Conservation (phyloP, 2,329 filamentous ascomycete genomes). For the Aspergillus sp. region DNA sequence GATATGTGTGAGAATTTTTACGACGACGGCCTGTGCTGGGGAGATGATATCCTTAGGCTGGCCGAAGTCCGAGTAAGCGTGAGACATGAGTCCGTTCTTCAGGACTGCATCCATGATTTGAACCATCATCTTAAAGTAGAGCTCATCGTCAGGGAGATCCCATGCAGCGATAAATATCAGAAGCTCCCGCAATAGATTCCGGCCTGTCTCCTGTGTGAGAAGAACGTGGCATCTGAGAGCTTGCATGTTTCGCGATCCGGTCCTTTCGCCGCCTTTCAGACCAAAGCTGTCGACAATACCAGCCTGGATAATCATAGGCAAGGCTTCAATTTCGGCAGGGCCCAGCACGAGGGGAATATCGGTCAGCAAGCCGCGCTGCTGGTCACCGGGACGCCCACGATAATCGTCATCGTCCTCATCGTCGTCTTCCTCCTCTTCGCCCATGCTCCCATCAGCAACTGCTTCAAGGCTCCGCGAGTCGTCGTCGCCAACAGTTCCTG, state of each 20-base stretch:
- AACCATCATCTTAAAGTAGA: conserved; percentile 95
- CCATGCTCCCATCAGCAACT: conserved; percentile 49
- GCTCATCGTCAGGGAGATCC: conserved; percentile 90
- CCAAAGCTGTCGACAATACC: conserved; percentile 85
- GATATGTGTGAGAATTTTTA: conserved; percentile 88
- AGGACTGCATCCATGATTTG: conserved; percentile 95
- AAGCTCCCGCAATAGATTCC: conserved; percentile 85
- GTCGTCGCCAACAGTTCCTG: conserved; percentile 48
- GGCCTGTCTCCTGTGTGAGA: conserved; percentile 84
- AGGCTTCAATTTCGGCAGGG: conserved; percentile 90
- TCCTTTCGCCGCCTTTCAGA: conserved; percentile 65
- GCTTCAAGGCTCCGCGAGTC: conserved; percentile 48
- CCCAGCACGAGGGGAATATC: conserved; percentile 94
- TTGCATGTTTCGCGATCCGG: conserved; percentile 75
- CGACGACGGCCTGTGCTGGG: conserved; percentile 88
- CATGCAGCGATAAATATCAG: conserved; percentile 96
- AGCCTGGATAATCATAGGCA: conserved; percentile 97
- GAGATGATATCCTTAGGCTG: conserved; percentile 97
- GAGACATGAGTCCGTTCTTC: conserved; percentile 85
- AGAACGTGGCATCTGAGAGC: conserved; percentile 88
- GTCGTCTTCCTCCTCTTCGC: conserved; percentile 59
- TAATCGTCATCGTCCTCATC: conserved; percentile 59
- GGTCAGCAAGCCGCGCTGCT: conserved; percentile 77
- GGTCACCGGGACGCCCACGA: conserved; percentile 54
- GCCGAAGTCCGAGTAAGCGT: conserved; percentile 87